Evolutionary conservation across 352 stramenopile genomes (phyloP), one percentile per base, ranked within the genome.

Genomic region (Peronospora destructor): DNA sequence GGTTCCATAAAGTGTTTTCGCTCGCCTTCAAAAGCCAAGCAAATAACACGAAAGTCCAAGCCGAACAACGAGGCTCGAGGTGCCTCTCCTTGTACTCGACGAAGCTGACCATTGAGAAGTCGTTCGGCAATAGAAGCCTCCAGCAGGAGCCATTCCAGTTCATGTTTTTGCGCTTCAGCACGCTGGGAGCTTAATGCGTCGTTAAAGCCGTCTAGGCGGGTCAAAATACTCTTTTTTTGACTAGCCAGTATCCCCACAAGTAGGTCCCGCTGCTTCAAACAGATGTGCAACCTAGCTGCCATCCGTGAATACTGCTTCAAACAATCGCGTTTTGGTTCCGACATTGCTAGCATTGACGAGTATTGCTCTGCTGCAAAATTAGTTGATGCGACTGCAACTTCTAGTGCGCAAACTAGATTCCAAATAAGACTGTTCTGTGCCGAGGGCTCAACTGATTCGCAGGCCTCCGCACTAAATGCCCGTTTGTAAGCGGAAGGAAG

Each of bases 361-460:
- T 67, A 69, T 40, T 56, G 52, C 16, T 70, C 33, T 10, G 59
- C 51, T 42, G 44, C 40, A 33, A 64, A 53, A 45, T 75, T 75
- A 5, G 62, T 60, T 10, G 62, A 61, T 17, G 57, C 35, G 25
- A 85, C 56, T n/a, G 61, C 40, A 32, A 85, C 34, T 23, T 79
- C 67, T 3, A 85, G 41, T 6, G 60, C 63, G 35, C 74, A 81
- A 8, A 75, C 53, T n/a, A 85, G 33, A 33, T 58, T 70, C 74
- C 74, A 85, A 16, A 84, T 72, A 13, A 77, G 37, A 14, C 42
- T 64, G 16, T 61, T 56, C 13, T 69, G 37, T 13, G 16, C 56
- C 13, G 34, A 49, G 11, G 59, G 51, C 3, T 62, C 46, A 12
- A 67, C 9, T n/a, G 53, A 51, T 1, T 23, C 23, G 41, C 40